Conservation (phyloP, 176 grass and related monocot genomes). For the Bromus sterilis region DNA sequence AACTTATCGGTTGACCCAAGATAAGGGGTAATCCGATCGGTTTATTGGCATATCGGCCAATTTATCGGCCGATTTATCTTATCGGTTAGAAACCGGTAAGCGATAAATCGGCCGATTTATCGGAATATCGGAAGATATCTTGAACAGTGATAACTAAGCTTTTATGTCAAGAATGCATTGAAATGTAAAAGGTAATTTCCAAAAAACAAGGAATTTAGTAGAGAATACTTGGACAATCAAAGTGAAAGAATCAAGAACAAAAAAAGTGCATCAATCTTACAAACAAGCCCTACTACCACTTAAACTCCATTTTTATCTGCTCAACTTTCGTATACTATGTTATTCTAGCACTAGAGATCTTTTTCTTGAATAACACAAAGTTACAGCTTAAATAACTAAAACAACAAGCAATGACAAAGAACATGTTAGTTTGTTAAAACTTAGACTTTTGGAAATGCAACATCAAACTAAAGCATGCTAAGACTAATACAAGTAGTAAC, state of each 20-base stretch:
- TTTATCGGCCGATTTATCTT: no score
- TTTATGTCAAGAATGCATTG: background rate
- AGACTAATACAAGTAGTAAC: background rate
- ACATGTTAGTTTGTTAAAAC: background rate
- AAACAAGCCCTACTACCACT: background rate
- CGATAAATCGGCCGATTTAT: no score
- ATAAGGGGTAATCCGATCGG: no score
- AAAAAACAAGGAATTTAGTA: background rate
- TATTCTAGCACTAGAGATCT: background rate
- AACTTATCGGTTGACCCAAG: no score
- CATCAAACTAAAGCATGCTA: background rate
- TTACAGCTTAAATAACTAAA: background rate
- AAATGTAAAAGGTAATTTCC: background rate
- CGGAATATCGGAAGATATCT: no score
- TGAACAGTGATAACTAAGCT: background rate
- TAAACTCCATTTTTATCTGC: background rate
- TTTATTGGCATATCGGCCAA: no score
- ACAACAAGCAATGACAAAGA: background rate
- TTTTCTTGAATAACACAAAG: background rate
- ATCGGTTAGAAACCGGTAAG: no score
- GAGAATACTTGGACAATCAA: background rate
- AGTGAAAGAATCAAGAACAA: background rate
- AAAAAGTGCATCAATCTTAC: background rate
- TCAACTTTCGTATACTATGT: background rate
- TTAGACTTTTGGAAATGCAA: background rate